These are phyloP conservation scores for Drosera spatulata DNA, from an alignment of 179 eudicot species.

Conservation along the genomic window DNA sequence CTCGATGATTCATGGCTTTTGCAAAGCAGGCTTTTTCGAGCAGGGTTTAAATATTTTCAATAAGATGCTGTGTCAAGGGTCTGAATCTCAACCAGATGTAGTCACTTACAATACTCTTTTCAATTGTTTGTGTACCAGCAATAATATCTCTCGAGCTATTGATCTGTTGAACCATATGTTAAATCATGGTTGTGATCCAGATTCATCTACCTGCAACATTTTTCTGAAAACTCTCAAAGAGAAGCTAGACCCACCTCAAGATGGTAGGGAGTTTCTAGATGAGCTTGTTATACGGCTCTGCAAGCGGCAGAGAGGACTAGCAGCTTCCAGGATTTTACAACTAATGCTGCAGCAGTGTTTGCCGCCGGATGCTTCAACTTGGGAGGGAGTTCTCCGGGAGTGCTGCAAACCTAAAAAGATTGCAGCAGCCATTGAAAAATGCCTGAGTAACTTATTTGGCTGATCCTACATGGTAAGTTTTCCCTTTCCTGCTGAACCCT, in stretches of 20 bases:
- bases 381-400: conserved; percentile 53
- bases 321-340: conserved; percentile 55
- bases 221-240: conserved; percentile 57
- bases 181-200: conserved; percentile 79
- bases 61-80: conserved; percentile 57
- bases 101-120: conserved; percentile 78
- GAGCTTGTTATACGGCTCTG: conserved; percentile 58
- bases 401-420: conserved; percentile 52
- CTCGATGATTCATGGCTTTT: conserved; percentile 82
- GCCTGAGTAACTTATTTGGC: conserved; percentile 38
- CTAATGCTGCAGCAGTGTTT: conserved; percentile 69
- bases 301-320: conserved; percentile 36
- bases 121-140: conserved; percentile 45
- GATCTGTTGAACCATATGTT: conserved; percentile 69
- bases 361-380: conserved; percentile 52
- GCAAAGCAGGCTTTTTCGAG: conserved; percentile 58
- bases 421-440: conserved; percentile 34
- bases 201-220: conserved; percentile 58
- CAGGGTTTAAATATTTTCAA: conserved; percentile 62
- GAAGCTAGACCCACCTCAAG: conserved; percentile 59
- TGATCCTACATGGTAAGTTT: conserved; percentile 5
- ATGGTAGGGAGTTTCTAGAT: conserved; percentile 71
- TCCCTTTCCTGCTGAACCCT: too few relatives aligned
- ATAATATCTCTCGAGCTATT: conserved; percentile 48
- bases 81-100: conserved; percentile 53